phyloP scores from a whole-genome alignment of 2,329 filamentous ascomycete genomes.

The Fusarium austroafricanum region DNA sequence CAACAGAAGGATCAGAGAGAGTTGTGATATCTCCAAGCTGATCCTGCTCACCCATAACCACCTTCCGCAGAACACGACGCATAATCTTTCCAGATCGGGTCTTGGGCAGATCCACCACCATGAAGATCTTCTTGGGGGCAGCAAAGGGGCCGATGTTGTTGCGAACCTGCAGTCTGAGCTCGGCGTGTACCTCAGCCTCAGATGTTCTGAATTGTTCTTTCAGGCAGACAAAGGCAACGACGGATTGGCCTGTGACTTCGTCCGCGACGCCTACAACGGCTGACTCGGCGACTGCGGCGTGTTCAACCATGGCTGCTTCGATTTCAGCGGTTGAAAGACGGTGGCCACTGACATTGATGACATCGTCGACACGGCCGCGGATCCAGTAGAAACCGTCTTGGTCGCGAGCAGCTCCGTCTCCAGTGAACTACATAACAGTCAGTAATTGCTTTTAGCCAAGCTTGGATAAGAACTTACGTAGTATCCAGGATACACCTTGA shows the following conservation, averaged over 20 bases:
- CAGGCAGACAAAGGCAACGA: constrained; percentile 91
- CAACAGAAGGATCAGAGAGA: constrained; percentile 86
- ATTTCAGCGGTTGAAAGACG: constrained; percentile 96
- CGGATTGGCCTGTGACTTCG: constrained; percentile 91
- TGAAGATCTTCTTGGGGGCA: constrained; percentile 87
- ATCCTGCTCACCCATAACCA: constrained; percentile 91
- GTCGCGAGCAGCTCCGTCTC: constrained; percentile 90
- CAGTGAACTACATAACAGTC: constrained; percentile 71
- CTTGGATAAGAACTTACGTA: constrained; percentile 70
- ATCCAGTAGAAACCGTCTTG: constrained; percentile 99
- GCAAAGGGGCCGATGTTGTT: constrained; percentile 95
- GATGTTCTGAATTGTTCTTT: constrained; percentile 64
- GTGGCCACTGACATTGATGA: constrained; percentile 95
- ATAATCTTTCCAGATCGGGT: constrained; percentile 97
- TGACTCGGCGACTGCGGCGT: constrained; percentile 85
- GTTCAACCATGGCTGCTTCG: constrained; percentile 91
- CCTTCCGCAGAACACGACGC: constrained; percentile 92
- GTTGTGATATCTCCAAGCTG: constrained; percentile 90
- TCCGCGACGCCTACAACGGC: constrained; percentile 91
- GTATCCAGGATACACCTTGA: constrained; percentile 94
- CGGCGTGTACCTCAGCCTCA: constrained; percentile 80
- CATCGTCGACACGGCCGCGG: constrained; percentile 92
- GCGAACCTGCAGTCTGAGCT: constrained; percentile 88
- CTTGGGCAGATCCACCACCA: constrained; percentile 91
- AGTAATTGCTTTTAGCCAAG: not conserved